Conservation (phyloP, 768 basidiomycete species). For the Pleurotus platypus region DNA sequence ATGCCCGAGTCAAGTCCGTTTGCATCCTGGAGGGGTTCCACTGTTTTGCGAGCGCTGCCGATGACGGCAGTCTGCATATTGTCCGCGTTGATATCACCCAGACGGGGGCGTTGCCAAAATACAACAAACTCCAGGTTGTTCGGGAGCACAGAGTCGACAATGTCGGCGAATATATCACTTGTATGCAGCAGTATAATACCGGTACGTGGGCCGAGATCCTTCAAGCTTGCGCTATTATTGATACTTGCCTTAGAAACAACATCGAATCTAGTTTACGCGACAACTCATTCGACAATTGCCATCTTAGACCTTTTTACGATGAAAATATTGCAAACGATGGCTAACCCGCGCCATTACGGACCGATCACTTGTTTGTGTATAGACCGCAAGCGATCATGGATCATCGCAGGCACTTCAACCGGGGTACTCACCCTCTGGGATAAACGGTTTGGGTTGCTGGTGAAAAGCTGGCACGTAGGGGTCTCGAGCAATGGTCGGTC, state of each 20-base stretch:
- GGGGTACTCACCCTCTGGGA: conserved; percentile 93
- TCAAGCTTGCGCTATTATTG: background rate
- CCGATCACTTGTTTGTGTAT: conserved; percentile 83
- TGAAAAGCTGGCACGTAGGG: conserved; percentile 85
- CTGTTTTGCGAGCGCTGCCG: conserved; percentile 86
- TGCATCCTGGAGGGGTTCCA: conserved; percentile 85
- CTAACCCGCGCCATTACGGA: conserved; percentile 83
- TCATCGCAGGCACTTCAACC: conserved; percentile 81
- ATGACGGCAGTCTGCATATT: conserved; percentile 80
- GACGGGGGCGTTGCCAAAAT: conserved; percentile 74
- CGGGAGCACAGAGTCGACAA: conserved; percentile 75
- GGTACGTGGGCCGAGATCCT: conserved; percentile 39
- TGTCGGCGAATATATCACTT: conserved; percentile 77
- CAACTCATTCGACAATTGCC: conserved; percentile 72
- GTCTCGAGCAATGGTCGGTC: conserved; percentile 46
- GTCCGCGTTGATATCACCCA: conserved; percentile 77
- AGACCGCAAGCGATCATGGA: conserved; percentile 84
- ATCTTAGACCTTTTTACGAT: conserved; percentile 85
- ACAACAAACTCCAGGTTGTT: conserved; percentile 74
- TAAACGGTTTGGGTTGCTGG: conserved; percentile 83
- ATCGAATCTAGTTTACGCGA: conserved; percentile 83
- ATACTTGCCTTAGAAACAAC: conserved; percentile 43
- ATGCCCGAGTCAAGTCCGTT: conserved; percentile 63
- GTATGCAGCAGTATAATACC: conserved; percentile 77
- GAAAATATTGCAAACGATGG: conserved; percentile 70